These are phyloP conservation scores for Neonectria ditissima DNA, from an alignment of 2,329 filamentous ascomycete species.

Conservation along the genomic window DNA sequence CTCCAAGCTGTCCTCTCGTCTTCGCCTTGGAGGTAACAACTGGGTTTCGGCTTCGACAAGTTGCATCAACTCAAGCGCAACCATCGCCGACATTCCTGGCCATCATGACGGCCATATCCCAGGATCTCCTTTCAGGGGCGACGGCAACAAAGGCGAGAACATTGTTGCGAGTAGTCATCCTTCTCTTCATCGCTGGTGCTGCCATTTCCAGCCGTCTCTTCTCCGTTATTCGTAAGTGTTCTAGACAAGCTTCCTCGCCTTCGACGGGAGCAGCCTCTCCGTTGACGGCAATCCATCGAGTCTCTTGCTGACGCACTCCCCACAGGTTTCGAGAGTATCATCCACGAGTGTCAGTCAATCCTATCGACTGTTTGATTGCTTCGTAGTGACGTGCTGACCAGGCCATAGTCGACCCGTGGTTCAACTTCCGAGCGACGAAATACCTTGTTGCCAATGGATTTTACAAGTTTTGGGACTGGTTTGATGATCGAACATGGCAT, in stretches of 20 bases:
- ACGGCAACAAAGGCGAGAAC: slow-evolving; percentile 85
- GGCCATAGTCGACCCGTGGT: slow-evolving; percentile 93
- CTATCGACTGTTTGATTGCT: slow-evolving; percentile 23
- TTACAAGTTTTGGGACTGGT: slow-evolving; percentile 99
- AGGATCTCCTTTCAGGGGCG: slow-evolving; percentile 77
- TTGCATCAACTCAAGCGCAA: slow-evolving; percentile 49
- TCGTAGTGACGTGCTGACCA: slow-evolving; percentile 41
- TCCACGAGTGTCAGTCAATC: slow-evolving; percentile 90
- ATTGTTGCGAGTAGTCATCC: slow-evolving; percentile 88
- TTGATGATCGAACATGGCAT: slow-evolving; percentile 99
- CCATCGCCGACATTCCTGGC: slow-evolving; percentile 48
- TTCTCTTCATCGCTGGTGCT: slow-evolving; percentile 89
- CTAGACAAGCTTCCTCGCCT: slow-evolving; percentile 21
- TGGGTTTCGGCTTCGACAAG: slow-evolving; percentile 46
- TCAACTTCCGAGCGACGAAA: slow-evolving; percentile 99
- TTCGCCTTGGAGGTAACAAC: slow-evolving; percentile 41
- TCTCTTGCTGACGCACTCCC: slow-evolving; percentile 47
- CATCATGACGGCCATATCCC: slow-evolving; percentile 59
- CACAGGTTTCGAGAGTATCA: slow-evolving; percentile 96
- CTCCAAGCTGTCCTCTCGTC: slow-evolving; percentile 60
- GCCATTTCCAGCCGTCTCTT: slow-evolving; percentile 95
- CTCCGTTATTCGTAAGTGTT: slow-evolving; percentile 90
- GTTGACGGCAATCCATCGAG: slow-evolving; percentile 11
- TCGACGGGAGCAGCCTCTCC: not conserved
- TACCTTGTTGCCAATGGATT: slow-evolving; percentile 97